A percentile compares a stretch with the other conserved stretches of the same genome.
These are phyloP conservation scores for Ganoderma lucidum DNA, from an alignment of 1,284 basidiomycete species.

Conservation along the genomic window DNA sequence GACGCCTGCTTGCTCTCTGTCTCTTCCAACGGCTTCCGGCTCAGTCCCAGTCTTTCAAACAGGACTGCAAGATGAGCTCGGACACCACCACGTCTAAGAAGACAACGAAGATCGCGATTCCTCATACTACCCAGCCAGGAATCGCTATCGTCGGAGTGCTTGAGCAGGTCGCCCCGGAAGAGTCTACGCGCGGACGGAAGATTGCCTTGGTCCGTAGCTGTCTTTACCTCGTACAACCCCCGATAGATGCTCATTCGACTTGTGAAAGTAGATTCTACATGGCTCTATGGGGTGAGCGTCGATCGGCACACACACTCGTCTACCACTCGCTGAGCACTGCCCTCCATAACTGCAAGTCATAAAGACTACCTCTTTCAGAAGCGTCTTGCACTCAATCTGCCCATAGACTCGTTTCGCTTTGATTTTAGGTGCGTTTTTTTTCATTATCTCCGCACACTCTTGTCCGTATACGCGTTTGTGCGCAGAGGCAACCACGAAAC, in stretches of 20 bases:
- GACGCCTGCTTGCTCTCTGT: neutral
- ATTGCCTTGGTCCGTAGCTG: conserved; percentile 68
- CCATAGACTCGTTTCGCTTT: conserved; percentile 83
- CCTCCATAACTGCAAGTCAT: conserved; percentile 57
- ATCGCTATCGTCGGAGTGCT: conserved; percentile 66
- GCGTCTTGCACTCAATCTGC: conserved; percentile 70
- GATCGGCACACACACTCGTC: too few relatives aligned
- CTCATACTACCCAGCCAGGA: conserved; percentile 57
- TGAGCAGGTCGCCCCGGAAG: conserved; percentile 62
- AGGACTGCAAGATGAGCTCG: conserved; percentile 19
- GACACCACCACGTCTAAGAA: conserved; percentile 39
- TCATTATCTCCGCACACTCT: neutral
- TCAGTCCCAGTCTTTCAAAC: neutral
- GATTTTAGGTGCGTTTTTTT: conserved; percentile 74
- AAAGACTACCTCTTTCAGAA: conserved; percentile 87
- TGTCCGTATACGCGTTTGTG: neutral
- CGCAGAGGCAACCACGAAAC: conserved; percentile 79
- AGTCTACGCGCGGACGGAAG: conserved; percentile 61
- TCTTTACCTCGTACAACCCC: conserved; percentile 1
- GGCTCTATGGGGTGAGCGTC: conserved; percentile 72
- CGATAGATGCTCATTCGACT: conserved; percentile 13
- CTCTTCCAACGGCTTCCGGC: neutral
- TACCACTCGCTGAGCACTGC: conserved; percentile 4
- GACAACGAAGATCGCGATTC: conserved; percentile 62
- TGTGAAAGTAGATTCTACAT: conserved; percentile 66